These are phyloP conservation scores for Pharnaceum exiguum DNA, from an alignment of 148 eudicot genomes.

Conservation along the genomic window DNA sequence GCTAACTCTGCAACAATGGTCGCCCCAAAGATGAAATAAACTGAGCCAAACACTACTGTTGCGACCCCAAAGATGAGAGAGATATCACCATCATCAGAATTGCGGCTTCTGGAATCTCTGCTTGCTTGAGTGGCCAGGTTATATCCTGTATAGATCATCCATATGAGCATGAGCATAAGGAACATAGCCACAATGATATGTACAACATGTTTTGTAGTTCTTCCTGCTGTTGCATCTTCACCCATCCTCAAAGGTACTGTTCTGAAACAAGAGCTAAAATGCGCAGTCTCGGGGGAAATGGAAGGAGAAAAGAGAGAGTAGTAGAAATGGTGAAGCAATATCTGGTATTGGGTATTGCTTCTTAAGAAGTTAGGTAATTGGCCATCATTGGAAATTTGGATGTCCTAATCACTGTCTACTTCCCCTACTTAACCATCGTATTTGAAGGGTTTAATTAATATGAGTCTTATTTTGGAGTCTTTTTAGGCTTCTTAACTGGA, in stretches of 20 bases:
- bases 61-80: slow-evolving; percentile 26
- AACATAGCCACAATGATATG: slow-evolving; percentile 7
- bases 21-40: slow-evolving; percentile 27
- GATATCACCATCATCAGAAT: slow-evolving; percentile 1
- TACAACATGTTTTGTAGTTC: slow-evolving; percentile 5
- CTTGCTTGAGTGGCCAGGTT: slow-evolving; percentile 10
- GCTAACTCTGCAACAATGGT: slow-evolving; percentile 29
- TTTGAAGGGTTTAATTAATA: slow-evolving; percentile 4
- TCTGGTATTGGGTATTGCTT: not conserved
- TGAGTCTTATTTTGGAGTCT: slow-evolving; percentile 9
- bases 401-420: slow-evolving; percentile 19
- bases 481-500: slow-evolving; percentile 9
- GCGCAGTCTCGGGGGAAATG: not conserved
- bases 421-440: slow-evolving; percentile 16
- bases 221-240: not conserved
- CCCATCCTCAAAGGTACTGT: not conserved
- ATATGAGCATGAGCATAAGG: slow-evolving; percentile 21
- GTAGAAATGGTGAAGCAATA: not conserved
- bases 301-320: not conserved
- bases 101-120: not conserved
- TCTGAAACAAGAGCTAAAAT: not conserved
- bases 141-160: slow-evolving; percentile 26
- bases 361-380: not conserved
- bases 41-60: slow-evolving; percentile 30
- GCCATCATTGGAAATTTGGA: not conserved